phyloP scores from a whole-genome alignment of 345 rosid species.

The Populus ilicifolia region DNA sequence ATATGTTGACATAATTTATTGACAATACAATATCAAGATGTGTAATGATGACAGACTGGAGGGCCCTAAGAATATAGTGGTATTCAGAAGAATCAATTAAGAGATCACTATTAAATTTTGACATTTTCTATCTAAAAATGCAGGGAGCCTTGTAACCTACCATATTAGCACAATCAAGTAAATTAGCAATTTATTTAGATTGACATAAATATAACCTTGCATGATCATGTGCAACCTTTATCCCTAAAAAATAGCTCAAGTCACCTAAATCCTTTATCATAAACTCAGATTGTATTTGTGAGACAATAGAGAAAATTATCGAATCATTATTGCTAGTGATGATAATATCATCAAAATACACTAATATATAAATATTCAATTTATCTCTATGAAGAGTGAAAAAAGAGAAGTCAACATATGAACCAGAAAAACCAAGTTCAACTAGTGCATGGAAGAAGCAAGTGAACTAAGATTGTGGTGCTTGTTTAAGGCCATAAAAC shows the following conservation, averaged over 20 bases:
- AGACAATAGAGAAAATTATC: too few relatives aligned
- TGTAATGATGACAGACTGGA: background rate
- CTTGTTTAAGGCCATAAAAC: background rate
- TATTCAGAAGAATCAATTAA: background rate
- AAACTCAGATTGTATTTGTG: rapidly evolving
- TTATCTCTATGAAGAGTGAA: too few relatives aligned
- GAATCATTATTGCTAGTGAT: too few relatives aligned
- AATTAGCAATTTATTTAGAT: too few relatives aligned
- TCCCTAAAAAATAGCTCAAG: too few relatives aligned
- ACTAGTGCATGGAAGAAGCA: background rate
- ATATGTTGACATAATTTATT: background rate
- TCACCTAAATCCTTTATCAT: too few relatives aligned
- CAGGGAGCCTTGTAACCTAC: background rate
- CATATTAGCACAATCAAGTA: background rate
- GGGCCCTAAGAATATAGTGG: background rate
- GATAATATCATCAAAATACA: too few relatives aligned
- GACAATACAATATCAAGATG: background rate
- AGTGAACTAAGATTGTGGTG: background rate
- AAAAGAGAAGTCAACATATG: too few relatives aligned
- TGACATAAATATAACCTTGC: background rate
- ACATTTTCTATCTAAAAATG: background rate
- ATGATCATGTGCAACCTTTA: background rate
- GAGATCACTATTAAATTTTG: background rate
- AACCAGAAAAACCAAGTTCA: too few relatives aligned
- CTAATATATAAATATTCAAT: too few relatives aligned